These are phyloP conservation scores for Malania oleifera DNA, from an alignment of 164 flowering plant species.

Conservation along the genomic window DNA sequence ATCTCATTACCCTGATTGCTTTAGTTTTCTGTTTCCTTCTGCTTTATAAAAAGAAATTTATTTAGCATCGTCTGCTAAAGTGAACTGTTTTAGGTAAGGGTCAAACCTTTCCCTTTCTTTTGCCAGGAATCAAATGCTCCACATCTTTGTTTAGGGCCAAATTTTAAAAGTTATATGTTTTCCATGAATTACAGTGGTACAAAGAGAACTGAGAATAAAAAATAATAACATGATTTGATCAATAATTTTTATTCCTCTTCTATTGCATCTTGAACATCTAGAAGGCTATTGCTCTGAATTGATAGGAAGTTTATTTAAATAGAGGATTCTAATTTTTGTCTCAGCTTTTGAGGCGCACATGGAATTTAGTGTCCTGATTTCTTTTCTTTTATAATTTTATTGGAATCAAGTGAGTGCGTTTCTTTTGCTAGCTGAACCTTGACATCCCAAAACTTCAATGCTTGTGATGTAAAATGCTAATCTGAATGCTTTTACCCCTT, in stretches of 20 bases:
- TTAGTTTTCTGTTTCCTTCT: not conserved
- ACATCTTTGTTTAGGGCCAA: no score
- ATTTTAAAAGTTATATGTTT: no score
- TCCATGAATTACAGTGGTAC: no score
- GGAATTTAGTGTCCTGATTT: not conserved
- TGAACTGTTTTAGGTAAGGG: no score
- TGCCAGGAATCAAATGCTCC: no score
- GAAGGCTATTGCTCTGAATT: no score
- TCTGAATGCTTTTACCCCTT: not conserved
- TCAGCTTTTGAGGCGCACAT: not conserved
- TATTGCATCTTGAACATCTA: no score
- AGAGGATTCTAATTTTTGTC: not conserved
- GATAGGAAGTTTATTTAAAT: not conserved
- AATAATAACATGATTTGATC: no score
- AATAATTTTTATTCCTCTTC: no score
- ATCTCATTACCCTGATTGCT: not conserved
- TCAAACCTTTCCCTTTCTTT: no score
- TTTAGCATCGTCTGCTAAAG: not conserved
- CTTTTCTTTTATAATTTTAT: no score
- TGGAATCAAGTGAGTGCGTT: constrained; percentile 3
- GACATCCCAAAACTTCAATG: not conserved
- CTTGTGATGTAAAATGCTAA: constrained; percentile 2
- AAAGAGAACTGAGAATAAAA: no score
- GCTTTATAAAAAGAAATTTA: not conserved
- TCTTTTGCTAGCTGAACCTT: constrained; percentile 2